A percentile compares a stretch with the other conserved stretches of the same genome.
Evolutionary conservation across 768 basidiomycete genomes (phyloP).

Genomic region (Dentipellis fragilis): DNA sequence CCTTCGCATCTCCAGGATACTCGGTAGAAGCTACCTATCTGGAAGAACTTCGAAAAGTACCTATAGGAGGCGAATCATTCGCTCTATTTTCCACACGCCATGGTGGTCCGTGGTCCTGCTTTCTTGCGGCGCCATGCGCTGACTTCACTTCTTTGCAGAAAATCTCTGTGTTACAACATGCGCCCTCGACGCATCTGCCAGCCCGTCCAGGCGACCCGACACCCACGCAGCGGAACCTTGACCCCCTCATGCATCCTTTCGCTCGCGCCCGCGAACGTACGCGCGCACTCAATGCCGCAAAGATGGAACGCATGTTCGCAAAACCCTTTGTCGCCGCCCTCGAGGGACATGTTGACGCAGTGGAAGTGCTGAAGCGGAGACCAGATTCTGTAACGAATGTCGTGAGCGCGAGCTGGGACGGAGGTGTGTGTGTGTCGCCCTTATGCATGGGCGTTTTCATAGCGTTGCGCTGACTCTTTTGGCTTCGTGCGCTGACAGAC

Average conservation of each 20-base stretch:
- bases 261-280: conserved; percentile 86
- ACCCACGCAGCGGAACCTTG: conserved; percentile 83
- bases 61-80: too few relatives aligned
- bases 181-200: conserved; percentile 64
- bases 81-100: neutral
- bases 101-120: neutral
- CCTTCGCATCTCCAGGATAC: too few relatives aligned
- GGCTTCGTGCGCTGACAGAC: conserved; percentile 32
- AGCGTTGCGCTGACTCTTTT: neutral
- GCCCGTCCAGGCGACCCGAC: conserved; percentile 72
- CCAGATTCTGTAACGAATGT: conserved; percentile 66
- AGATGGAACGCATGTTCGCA: conserved; percentile 96
- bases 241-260: conserved; percentile 95
- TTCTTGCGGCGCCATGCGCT: neutral
- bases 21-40: too few relatives aligned
- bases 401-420: conserved; percentile 93
- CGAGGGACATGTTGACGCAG: conserved; percentile 90
- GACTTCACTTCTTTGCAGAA: conserved; percentile 35
- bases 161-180: conserved; percentile 83
- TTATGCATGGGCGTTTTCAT: too few relatives aligned
- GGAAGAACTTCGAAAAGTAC: too few relatives aligned
- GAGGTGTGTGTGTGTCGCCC: conserved; percentile 47
- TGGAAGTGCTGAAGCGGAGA: conserved; percentile 75
- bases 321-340: conserved; percentile 88
- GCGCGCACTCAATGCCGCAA: conserved; percentile 88